Evolutionary conservation across 257 asterid species (phyloP).

Genomic region (Sherardia arvensis): DNA sequence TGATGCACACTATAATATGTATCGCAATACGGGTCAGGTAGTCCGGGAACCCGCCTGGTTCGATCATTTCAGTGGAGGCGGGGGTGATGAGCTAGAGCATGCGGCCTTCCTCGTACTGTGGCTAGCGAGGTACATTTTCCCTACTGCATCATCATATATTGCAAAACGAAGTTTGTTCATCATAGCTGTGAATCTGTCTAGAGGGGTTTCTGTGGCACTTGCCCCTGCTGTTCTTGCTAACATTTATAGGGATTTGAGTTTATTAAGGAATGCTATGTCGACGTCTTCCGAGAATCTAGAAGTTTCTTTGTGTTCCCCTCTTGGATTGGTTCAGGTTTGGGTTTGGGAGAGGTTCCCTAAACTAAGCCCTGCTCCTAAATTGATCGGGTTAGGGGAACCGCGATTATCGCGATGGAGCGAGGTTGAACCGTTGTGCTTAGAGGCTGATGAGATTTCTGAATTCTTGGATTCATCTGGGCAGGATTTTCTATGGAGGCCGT

Average conservation of each 20-base stretch:
- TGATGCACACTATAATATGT: not conserved
- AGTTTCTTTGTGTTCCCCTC: slow-evolving; percentile 9
- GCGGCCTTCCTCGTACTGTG: slow-evolving; percentile 22
- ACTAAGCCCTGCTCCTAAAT: slow-evolving; percentile 10
- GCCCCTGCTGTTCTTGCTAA: slow-evolving; percentile 29
- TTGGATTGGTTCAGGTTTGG: slow-evolving; percentile 36
- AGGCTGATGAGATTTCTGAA: not conserved
- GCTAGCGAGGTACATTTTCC: slow-evolving; percentile 23
- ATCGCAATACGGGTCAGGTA: not conserved
- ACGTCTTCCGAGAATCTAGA: not conserved
- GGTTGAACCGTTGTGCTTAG: no score
- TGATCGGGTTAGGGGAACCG: slow-evolving; percentile 7
- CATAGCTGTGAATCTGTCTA: slow-evolving; percentile 18
- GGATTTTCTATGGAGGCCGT: slow-evolving; percentile 26
- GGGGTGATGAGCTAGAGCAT: slow-evolving; percentile 12
- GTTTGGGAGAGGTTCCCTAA: slow-evolving; percentile 34
- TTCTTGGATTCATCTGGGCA: slow-evolving; percentile 7
- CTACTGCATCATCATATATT: no score
- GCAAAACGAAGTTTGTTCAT: slow-evolving; percentile 11
- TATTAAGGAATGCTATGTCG: not conserved
- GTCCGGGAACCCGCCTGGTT: slow-evolving; percentile 23
- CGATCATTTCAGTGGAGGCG: slow-evolving; percentile 1
- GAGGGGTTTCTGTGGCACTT: slow-evolving; percentile 19
- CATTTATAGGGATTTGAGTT: slow-evolving; percentile 17
- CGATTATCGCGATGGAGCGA: slow-evolving; percentile 29